Evolutionary conservation across 371 early-diverging fungal species (phyloP), one percentile per base, ranked within the genome.

Genomic region (Mucor sp.): DNA sequence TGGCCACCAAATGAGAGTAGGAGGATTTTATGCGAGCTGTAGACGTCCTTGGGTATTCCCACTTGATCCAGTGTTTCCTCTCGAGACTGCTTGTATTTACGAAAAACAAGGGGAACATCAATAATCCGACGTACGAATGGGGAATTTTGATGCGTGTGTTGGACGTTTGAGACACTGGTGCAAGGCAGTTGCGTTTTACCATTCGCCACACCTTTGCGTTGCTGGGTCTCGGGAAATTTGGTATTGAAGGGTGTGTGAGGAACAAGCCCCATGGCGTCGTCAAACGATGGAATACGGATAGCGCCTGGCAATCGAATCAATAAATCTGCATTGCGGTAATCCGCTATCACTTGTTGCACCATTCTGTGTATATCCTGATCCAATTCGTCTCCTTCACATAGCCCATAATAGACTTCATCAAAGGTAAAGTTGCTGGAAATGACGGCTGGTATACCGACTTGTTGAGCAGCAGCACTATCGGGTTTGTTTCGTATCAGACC

Each of bases 1-100:
- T 91, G 90, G 7, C 94, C 94, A 17, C 94, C 94, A 80, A 94
- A 94, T 0, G 91, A 89, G 11, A 93, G 82, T 27, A 94, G 65
- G 0, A 90, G 77, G 62, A 90, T 81, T 67, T 87, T 87, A 44
- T 88, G 82, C 3, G 86, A 79, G 6, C 70, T 55, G 44, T 85
- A 85, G 4, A 89, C 79, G 5, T 84, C 74, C 21, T 76, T 65
- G 3, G 91, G 87, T 60, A 94, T 90, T 0, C 84, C 86, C 21
- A 94, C 78, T 33, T 60, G 72, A 9, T 74, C 53, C 37, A 92
- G 69, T 3, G 89, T 87, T 27, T 75, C 66, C 47, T 86, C 85
- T 14, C 90, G 84, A 0, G 86, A 70, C 14, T 47, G 70, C 17
- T 63, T 70, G 25, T 77, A 77, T 66, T 83, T 81, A 32, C 92